Evolutionary conservation across 1,284 basidiomycete genomes (phyloP).

Genomic region (Pholiota adiposa): DNA sequence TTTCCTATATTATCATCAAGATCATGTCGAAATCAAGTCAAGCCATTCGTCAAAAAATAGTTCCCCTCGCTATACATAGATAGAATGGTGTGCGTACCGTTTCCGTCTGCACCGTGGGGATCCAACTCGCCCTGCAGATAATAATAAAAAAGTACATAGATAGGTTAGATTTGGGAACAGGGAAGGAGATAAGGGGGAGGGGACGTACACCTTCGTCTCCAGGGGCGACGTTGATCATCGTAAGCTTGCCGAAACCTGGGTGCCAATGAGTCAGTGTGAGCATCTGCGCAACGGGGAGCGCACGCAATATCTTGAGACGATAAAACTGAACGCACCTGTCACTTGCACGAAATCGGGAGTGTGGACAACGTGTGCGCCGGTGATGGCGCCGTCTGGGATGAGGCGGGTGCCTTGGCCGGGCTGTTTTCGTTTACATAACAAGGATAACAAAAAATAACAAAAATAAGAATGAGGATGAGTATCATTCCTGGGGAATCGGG

Average conservation of each 20-base stretch:
- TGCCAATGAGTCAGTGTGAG: background rate
- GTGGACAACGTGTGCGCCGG: conserved; percentile 71
- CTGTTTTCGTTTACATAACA: too few relatives aligned
- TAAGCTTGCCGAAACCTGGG: conserved; percentile 64
- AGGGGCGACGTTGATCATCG: conserved; percentile 63
- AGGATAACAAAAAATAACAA: too few relatives aligned
- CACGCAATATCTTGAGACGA: too few relatives aligned
- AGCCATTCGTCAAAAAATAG: conserved; percentile 5
- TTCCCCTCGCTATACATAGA: background rate
- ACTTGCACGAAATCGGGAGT: conserved; percentile 76
- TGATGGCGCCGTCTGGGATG: conserved; percentile 77
- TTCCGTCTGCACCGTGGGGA: conserved; percentile 62
- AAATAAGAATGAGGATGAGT: too few relatives aligned
- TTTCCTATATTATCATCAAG: conserved; percentile 49
- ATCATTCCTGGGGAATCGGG: too few relatives aligned
- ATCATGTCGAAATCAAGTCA: too few relatives aligned
- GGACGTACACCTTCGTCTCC: conserved; percentile 64
- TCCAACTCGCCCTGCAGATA: too few relatives aligned
- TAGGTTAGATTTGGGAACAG: too few relatives aligned
- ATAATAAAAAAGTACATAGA: too few relatives aligned
- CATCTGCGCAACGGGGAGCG: too few relatives aligned
- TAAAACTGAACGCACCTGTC: too few relatives aligned
- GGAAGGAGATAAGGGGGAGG: too few relatives aligned
- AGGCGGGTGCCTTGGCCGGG: conserved; percentile 68
- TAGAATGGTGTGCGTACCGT: conserved; percentile 40